Base-by-base conservation (phyloP, 2,329 filamentous ascomycete species). In the Mycogone perniciosa region DNA sequence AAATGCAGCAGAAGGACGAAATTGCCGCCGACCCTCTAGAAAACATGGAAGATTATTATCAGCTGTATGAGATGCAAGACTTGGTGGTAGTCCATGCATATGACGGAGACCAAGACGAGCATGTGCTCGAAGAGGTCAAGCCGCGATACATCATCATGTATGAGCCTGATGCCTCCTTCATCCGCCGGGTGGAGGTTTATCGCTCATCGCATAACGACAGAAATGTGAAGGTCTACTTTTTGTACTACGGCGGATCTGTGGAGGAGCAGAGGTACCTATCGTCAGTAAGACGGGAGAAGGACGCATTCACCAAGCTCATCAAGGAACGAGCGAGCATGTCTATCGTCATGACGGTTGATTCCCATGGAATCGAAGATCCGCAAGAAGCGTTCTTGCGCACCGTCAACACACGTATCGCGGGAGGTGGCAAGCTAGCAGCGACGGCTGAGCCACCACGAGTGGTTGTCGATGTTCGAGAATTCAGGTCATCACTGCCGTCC, bases 131-230 rank as follows among this genome's bases (percentile, higher is more conserved):
- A 66, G 93, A 99, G 69, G 78, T 93, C 52, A 90, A 88, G 62
- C 93, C 93, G 33, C 84, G 88, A 54, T 96, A 96, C 67, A 89
- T 99, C 53, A 87, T 99, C 71, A 97, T 99, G 93, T 99, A 96
- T 68, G 93, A 97, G 65, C 92, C 93, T 1, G 90, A 97, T 58
- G 84, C 92, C 3, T 85, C 92, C 3, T 99, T 99, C 67, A 96
- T 97, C 62, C 84, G 93, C 10, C 80, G 92, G 35, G 86, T 99
- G 20, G 93, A 99, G 66, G 91, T 97, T 2, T 99, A 97, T 69
- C 84, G 93, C 37, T 96, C 90, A 47, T 96, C 91, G 7, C 93
- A 99, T 69, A 87, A 85, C 52, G 89, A 92, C 65, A 79, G 90
- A 34, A 90, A 89, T 61, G 88, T 97, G 39, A 82, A 89, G 40